phyloP scores from a whole-genome alignment of 371 early-diverging fungal genomes.

The Actinomucor elegans region DNA sequence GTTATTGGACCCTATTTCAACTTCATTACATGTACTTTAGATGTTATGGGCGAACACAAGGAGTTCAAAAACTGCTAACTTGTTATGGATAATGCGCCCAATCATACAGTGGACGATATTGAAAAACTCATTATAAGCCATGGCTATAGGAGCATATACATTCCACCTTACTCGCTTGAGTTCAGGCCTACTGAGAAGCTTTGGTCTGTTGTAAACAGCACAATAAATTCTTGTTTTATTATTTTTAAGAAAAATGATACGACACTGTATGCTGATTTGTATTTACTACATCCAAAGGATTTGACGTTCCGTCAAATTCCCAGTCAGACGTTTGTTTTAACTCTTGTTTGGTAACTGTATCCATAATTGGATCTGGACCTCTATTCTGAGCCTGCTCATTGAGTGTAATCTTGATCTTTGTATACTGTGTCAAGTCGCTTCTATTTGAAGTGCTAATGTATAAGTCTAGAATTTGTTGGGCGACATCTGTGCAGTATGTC shows the following conservation, averaged over 20 bases:
- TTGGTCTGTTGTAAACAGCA: neutral
- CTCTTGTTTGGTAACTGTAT: conserved; percentile 28
- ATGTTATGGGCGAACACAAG: too few relatives aligned
- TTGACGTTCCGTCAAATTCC: conserved; percentile 26
- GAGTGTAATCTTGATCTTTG: conserved; percentile 53
- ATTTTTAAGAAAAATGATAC: conserved; percentile 34
- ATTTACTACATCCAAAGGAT: conserved; percentile 41
- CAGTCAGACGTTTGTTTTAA: conserved; percentile 25
- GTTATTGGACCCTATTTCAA: too few relatives aligned
- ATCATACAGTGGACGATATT: too few relatives aligned
- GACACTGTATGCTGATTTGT: conserved; percentile 50
- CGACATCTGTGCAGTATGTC: conserved; percentile 58
- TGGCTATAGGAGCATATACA: too few relatives aligned
- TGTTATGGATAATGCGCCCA: too few relatives aligned
- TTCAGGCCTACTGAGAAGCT: too few relatives aligned
- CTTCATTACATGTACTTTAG: too few relatives aligned
- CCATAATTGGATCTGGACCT: conserved; percentile 37
- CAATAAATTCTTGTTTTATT: neutral
- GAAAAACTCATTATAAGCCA: too few relatives aligned
- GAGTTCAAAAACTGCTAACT: too few relatives aligned
- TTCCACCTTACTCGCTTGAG: too few relatives aligned
- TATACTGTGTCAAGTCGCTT: conserved; percentile 42
- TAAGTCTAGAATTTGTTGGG: conserved; percentile 58
- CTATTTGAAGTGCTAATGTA: conserved; percentile 39
- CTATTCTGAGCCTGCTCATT: conserved; percentile 50